Base-by-base conservation (phyloP, 140 eudicot genomes). In the Senecio squalidus region DNA sequence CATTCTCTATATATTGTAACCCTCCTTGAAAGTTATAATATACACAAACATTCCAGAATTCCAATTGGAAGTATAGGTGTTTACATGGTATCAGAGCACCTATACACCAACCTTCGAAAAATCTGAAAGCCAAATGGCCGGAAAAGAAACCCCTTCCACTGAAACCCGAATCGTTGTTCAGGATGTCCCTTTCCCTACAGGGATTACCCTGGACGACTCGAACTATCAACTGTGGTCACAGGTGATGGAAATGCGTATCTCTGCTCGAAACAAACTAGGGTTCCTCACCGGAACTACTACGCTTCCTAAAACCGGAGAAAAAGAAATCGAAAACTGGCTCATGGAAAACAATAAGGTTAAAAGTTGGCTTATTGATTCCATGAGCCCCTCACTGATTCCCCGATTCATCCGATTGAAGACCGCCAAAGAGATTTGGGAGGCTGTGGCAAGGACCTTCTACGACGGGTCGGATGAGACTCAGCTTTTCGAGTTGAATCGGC, bases 181-280 rank as follows among this genome's bases (percentile, higher is more conserved):
- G 10, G 23, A 53, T 26, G 39, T n/a, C 21, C 59, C 59, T 2
- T 53, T 53, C 15, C 59, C 59, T 5, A 27, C 59, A 3, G 59
- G 59, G 6, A 15, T 53, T 11, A 27, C 28, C 22, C 29, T 28
- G 10, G 59, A 53, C 28, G 21, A 14, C 15, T 23, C 57, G 10
- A 51, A 51, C 15, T 51, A 51, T 26, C 20, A 13, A 10, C 25
- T 51, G n/a, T 25, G 20, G 38, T 24, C 57, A 1, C 57, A 23
- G 21, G 28, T 47, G 11, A 22, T 7, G 56, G 56, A 24, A 33
- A 50, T 50, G 34, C 34, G 33, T 1, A 53, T 53, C 28, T 22
- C 39, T 26, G 59, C 59, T 4, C 24, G 40, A 15, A 53, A 53
- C 59, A 28, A 53, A 28, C 16, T 4, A 3, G 40, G 59, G 4